phyloP scores from a whole-genome alignment of 805 yeast genomes.

The Saturnispora mendoncae region DNA sequence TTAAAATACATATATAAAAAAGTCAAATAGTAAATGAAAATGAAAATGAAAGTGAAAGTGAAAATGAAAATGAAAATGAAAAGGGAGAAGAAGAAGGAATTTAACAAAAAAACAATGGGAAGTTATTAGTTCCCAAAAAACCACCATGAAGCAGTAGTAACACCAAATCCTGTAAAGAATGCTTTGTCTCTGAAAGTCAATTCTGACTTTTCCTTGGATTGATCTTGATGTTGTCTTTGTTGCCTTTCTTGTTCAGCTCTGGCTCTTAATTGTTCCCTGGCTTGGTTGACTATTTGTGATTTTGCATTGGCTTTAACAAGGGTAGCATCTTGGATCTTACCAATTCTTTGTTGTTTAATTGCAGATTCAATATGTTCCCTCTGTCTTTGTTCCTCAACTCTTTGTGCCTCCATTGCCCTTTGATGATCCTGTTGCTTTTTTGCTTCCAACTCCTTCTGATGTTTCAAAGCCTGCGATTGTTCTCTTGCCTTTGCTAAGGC shows the following conservation, averaged over 20 bases:
- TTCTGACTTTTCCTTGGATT: slow-evolving; percentile 6
- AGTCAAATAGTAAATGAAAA: slow-evolving; percentile 1
- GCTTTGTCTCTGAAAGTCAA: slow-evolving; percentile 15
- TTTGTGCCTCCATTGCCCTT: background rate
- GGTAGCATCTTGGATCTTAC: background rate
- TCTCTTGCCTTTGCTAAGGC: background rate
- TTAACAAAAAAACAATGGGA: background rate
- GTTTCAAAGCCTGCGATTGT: background rate
- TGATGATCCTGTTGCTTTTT: background rate
- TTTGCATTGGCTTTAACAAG: slow-evolving; percentile 3
- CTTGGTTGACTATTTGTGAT: slow-evolving; percentile 5
- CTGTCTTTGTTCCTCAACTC: slow-evolving; percentile 1
- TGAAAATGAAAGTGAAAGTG: slow-evolving; percentile 4
- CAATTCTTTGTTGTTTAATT: background rate
- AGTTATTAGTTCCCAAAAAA: slow-evolving; percentile 16
- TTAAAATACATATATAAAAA: background rate
- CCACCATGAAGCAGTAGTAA: slow-evolving; percentile 29
- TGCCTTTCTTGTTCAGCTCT: slow-evolving; percentile 7
- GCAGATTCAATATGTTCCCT: background rate
- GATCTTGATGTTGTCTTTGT: slow-evolving; percentile 4
- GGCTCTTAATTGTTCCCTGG: slow-evolving; percentile 9
- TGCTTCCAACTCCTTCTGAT: background rate
- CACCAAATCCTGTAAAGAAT: slow-evolving; percentile 23
- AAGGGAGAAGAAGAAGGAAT: slow-evolving; percentile 2
- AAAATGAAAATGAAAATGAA: slow-evolving; percentile 1